A percentile compares a stretch with the other conserved stretches of the same genome.
phyloP scores from a whole-genome alignment of 2,329 filamentous ascomycete genomes.

The Botrytis squamosa region DNA sequence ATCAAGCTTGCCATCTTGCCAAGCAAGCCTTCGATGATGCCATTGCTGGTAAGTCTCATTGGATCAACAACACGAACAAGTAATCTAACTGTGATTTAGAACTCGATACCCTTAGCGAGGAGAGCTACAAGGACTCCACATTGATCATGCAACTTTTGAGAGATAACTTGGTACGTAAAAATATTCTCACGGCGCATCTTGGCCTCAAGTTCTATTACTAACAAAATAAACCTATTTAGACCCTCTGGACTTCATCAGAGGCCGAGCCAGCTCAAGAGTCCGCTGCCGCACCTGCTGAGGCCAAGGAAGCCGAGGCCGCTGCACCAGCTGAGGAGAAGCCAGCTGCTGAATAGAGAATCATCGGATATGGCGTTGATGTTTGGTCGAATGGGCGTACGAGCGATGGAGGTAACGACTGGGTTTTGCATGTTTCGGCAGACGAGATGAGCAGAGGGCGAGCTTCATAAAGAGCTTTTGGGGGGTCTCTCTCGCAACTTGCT shows the following conservation, averaged over 20 bases:
- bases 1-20: slow-evolving; percentile 95
- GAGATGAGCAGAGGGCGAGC: slow-evolving; percentile 32
- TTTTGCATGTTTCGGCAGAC: slow-evolving; percentile 38
- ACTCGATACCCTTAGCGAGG: slow-evolving; percentile 95
- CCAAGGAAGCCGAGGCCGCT: slow-evolving; percentile 52
- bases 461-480: slow-evolving; percentile 34
- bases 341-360: slow-evolving; percentile 38
- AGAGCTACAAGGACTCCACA: slow-evolving; percentile 98
- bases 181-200: neutral
- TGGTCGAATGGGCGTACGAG: slow-evolving; percentile 36
- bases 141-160: slow-evolving; percentile 99
- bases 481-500: slow-evolving; percentile 37
- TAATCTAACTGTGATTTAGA: slow-evolving; percentile 43
- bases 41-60: slow-evolving; percentile 67
- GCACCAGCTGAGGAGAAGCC: slow-evolving; percentile 43
- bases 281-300: slow-evolving; percentile 53
- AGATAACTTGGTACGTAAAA: slow-evolving; percentile 68
- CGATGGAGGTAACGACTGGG: slow-evolving; percentile 33
- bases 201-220: neutral
- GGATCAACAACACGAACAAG: neutral
- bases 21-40: slow-evolving; percentile 99
- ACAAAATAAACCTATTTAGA: slow-evolving; percentile 53
- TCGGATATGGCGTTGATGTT: slow-evolving; percentile 38
- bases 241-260: slow-evolving; percentile 99
- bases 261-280: slow-evolving; percentile 72